Evolutionary conservation across 306 rosid genomes (phyloP).

Genomic region (Nissolia schottii): DNA sequence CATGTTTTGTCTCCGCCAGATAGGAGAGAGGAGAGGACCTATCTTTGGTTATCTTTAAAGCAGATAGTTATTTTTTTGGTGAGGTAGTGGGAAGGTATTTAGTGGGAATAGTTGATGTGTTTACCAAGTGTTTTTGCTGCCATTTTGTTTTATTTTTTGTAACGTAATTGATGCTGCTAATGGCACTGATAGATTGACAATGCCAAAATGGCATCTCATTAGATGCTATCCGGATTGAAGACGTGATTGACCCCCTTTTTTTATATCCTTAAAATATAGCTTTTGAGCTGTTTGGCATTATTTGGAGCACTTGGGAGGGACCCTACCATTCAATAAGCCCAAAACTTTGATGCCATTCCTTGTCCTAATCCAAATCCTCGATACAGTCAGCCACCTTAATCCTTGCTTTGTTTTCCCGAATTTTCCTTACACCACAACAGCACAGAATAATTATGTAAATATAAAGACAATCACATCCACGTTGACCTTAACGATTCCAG

Average conservation of each 20-base stretch:
- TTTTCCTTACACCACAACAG: no score
- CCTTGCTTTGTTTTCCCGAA: background rate
- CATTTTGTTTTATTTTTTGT: slow-evolving; percentile 21
- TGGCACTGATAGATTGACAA: background rate
- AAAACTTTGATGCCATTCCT: slow-evolving; percentile 1
- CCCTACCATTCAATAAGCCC: slow-evolving; percentile 4
- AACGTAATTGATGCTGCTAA: background rate
- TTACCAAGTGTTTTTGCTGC: background rate
- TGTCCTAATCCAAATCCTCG: background rate
- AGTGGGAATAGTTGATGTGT: background rate
- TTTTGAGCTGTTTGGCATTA: slow-evolving; percentile 18
- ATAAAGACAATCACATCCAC: no score
- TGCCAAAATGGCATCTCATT: slow-evolving; percentile 30
- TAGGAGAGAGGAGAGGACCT: slow-evolving; percentile 12
- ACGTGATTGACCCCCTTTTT: slow-evolving; percentile 15
- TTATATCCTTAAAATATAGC: slow-evolving; percentile 19
- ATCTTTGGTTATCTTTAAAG: slow-evolving; percentile 14
- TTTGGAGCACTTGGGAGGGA: background rate
- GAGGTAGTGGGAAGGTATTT: background rate
- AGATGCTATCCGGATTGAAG: slow-evolving; percentile 6
- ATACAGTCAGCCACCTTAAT: background rate
- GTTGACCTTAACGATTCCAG: no score
- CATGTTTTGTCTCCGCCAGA: slow-evolving; percentile 6
- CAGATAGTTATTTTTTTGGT: background rate
- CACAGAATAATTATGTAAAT: no score